Conservation (phyloP, 495 filamentous ascomycete genomes). For the Penicillium canescens region DNA sequence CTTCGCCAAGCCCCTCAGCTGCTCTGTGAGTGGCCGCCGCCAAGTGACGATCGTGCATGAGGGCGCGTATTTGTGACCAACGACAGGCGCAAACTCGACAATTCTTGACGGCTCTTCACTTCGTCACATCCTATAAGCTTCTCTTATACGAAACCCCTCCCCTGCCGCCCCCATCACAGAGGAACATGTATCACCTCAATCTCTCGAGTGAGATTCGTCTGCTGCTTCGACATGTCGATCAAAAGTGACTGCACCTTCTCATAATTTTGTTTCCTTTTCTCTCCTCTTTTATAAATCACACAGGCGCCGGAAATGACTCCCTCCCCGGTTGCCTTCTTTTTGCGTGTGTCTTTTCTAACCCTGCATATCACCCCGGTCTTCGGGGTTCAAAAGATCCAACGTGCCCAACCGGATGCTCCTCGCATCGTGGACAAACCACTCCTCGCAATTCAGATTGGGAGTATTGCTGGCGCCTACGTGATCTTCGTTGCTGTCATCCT, state of each 20-base stretch:
- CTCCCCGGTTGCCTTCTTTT: conserved; percentile 7
- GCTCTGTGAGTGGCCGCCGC: conserved; percentile 21
- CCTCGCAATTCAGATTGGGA: conserved; percentile 74
- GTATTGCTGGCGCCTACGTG: conserved; percentile 78
- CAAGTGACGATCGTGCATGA: conserved; percentile 27
- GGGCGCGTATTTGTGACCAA: conserved; percentile 41
- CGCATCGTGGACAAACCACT: conserved; percentile 50
- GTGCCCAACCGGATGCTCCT: conserved; percentile 8
- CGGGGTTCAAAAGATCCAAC: conserved; percentile 10
- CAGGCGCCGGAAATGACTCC: conserved; percentile 22
- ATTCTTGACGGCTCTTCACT: conserved; percentile 24
- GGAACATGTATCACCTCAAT: conserved; percentile 20
- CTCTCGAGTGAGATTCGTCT: conserved; percentile 19
- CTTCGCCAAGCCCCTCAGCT: too few species aligned
- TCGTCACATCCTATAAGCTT: conserved; percentile 33
- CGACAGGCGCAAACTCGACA: conserved; percentile 16
- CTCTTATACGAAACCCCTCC: conserved; percentile 25
- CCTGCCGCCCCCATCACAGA: conserved; percentile 23
- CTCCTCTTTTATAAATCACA: conserved; percentile 14
- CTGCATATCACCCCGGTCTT: conserved; percentile 10
- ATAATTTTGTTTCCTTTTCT: conserved; percentile 17
- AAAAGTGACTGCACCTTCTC: conserved; percentile 16
- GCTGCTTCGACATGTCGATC: conserved; percentile 26
- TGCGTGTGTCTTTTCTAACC: conserved; percentile 14
- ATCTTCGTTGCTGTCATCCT: conserved; percentile 69